phyloP scores from a whole-genome alignment of 2,329 filamentous ascomycete species.

The Cladosporium colombiae region DNA sequence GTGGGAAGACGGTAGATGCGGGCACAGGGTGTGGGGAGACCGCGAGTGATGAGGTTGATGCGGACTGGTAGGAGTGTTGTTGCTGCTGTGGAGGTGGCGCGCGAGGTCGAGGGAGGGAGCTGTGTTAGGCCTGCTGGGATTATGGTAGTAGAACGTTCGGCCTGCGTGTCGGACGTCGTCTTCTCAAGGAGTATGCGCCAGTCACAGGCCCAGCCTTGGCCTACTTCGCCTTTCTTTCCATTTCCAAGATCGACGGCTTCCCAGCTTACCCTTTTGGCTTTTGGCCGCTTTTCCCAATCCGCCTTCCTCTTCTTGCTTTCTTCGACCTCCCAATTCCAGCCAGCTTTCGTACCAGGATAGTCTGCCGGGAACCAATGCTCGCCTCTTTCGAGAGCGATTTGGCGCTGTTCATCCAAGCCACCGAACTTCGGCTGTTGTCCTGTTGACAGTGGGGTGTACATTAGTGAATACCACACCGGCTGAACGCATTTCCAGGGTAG shows the following conservation, averaged over 20 bases:
- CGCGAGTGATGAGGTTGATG: slow-evolving; percentile 68
- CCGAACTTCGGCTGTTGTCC: slow-evolving; percentile 82
- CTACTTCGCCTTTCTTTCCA: slow-evolving; percentile 77
- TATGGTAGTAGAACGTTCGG: neutral
- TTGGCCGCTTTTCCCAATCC: slow-evolving; percentile 76
- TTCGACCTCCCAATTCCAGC: slow-evolving; percentile 73
- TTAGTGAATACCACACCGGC: slow-evolving; percentile 81
- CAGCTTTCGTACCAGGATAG: slow-evolving; percentile 75
- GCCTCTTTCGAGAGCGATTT: slow-evolving; percentile 78
- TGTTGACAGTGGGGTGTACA: slow-evolving; percentile 77
- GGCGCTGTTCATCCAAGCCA: slow-evolving; percentile 75
- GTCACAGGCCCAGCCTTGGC: slow-evolving; percentile 79
- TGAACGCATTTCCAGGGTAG: slow-evolving; percentile 88
- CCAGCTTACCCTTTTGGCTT: slow-evolving; percentile 78
- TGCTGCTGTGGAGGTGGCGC: slow-evolving; percentile 35
- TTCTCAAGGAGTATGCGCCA: slow-evolving; percentile 49
- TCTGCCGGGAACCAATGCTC: slow-evolving; percentile 85
- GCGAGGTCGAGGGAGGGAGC: slow-evolving; percentile 6
- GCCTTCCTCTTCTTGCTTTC: slow-evolving; percentile 61
- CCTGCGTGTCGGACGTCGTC: neutral
- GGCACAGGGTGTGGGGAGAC: slow-evolving; percentile 69
- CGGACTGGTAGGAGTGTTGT: slow-evolving; percentile 61
- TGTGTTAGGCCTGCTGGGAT: neutral
- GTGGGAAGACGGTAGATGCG: slow-evolving; percentile 83
- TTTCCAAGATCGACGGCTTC: slow-evolving; percentile 71